Conservation (phyloP, 148 eudicot species). For the Chenopodium suecicum region DNA sequence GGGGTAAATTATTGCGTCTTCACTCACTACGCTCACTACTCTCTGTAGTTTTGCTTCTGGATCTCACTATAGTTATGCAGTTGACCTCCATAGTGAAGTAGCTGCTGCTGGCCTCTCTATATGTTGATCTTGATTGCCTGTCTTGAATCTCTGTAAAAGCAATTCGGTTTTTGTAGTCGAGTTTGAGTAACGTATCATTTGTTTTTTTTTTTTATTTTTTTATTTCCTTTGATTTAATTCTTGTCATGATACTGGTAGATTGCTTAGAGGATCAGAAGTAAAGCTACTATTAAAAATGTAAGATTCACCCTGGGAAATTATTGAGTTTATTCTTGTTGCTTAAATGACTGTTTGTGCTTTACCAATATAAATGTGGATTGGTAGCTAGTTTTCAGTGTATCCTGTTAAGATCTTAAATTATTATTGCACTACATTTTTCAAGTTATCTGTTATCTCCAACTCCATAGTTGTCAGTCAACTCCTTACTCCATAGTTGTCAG, state of each 20-base stretch:
- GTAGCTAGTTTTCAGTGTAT: not conserved
- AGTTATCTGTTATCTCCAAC: not conserved
- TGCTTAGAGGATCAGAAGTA: not conserved
- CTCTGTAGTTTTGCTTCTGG: not conserved
- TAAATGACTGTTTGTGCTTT: not conserved
- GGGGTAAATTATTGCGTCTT: too few species aligned
- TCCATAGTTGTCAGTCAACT: not conserved
- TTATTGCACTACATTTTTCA: not conserved
- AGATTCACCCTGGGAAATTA: not conserved
- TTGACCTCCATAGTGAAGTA: not conserved
- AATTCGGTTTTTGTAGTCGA: not conserved
- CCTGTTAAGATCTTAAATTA: not conserved
- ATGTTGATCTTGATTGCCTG: not conserved
- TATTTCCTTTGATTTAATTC: not conserved
- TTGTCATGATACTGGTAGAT: not conserved
- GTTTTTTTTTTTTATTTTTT: not conserved
- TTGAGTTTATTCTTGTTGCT: not conserved
- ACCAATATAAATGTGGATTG: not conserved
- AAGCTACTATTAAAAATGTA: not conserved
- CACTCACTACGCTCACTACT: not conserved
- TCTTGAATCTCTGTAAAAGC: not conserved
- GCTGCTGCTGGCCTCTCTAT: not conserved
- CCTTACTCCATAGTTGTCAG: not conserved
- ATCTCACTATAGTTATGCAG: not conserved
- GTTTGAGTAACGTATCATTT: not conserved